These are phyloP conservation scores for Pseudocercospora fuligena DNA, from an alignment of 2,329 filamentous ascomycete genomes.

Conservation along the genomic window DNA sequence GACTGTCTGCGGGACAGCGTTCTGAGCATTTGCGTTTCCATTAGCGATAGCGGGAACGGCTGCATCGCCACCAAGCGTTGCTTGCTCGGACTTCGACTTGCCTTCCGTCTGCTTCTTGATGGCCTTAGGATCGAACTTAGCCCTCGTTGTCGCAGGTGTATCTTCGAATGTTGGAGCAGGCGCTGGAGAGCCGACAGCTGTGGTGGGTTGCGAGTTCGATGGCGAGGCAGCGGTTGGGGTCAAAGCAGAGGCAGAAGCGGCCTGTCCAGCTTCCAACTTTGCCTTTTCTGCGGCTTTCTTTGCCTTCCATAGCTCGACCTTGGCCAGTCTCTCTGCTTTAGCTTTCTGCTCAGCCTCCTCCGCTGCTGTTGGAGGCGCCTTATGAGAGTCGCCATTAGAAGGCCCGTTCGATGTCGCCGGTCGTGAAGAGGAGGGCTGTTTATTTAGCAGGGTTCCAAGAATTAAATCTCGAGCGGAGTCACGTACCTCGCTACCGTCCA, in stretches of 20 bases:
- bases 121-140: conserved; percentile 85
- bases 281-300: neutral
- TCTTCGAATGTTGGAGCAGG: conserved; percentile 10
- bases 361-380: conserved; percentile 12
- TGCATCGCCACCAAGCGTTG: conserved; percentile 62
- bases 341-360: conserved; percentile 78
- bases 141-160: conserved; percentile 56
- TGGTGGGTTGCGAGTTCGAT: conserved; percentile 4
- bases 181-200: conserved; percentile 13
- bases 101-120: conserved; percentile 78
- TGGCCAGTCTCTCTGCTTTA: conserved; percentile 71
- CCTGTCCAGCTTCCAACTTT: conserved; percentile 1
- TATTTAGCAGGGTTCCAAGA: conserved; percentile 17
- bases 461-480: neutral
- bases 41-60: conserved; percentile 47
- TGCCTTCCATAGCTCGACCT: conserved; percentile 64
- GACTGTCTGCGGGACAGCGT: conserved; percentile 43
- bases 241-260: conserved; percentile 14
- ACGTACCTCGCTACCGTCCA: conserved; percentile 26
- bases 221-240: conserved; percentile 23
- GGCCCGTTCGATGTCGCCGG: conserved; percentile 19
- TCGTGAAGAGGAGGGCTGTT: conserved; percentile 27
- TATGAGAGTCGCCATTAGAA: conserved; percentile 14
- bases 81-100: conserved; percentile 51
- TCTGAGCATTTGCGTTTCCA: conserved; percentile 43